phyloP scores from a whole-genome alignment of 2,329 filamentous ascomycete species.

The Paraphoma sp. region DNA sequence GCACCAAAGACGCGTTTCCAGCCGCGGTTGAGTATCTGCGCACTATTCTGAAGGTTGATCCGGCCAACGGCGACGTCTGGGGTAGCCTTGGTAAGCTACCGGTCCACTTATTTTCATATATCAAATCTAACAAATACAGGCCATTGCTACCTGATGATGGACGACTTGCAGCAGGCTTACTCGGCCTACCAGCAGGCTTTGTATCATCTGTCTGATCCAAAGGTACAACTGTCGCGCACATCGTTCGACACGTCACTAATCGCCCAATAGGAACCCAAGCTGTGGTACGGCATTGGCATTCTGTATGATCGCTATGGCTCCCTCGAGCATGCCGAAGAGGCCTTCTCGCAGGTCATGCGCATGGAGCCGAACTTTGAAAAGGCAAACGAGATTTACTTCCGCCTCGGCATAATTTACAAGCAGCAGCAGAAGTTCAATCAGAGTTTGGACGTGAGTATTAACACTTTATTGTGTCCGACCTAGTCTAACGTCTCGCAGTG shows the following conservation, averaged over 20 bases:
- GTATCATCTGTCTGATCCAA: conserved; percentile 90
- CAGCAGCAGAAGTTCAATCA: conserved; percentile 93
- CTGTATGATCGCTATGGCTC: conserved; percentile 96
- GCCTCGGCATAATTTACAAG: conserved; percentile 99
- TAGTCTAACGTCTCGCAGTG: conserved; percentile 66
- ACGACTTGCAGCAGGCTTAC: conserved; percentile 95
- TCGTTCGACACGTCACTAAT: conserved; percentile 5
- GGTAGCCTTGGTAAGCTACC: conserved; percentile 78
- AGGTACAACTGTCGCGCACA: conserved; percentile 62
- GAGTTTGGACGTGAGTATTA: conserved; percentile 79
- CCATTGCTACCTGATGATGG: conserved; percentile 99
- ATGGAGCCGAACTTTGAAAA: conserved; percentile 99
- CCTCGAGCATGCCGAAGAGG: conserved; percentile 95
- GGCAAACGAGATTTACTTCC: conserved; percentile 98
- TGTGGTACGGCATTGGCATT: conserved; percentile 99
- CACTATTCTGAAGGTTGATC: conserved; percentile 88
- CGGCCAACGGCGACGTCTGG: conserved; percentile 92
- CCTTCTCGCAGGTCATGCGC: conserved; percentile 97
- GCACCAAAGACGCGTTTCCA: conserved; percentile 90
- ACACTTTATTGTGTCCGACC: background rate
- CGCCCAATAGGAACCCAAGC: conserved; percentile 77
- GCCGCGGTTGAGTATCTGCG: conserved; percentile 94
- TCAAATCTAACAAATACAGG: conserved; percentile 58
- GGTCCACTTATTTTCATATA: background rate
- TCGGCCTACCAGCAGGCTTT: conserved; percentile 95